Base-by-base conservation (phyloP, 768 basidiomycete genomes). In the Russula sp. region DNA sequence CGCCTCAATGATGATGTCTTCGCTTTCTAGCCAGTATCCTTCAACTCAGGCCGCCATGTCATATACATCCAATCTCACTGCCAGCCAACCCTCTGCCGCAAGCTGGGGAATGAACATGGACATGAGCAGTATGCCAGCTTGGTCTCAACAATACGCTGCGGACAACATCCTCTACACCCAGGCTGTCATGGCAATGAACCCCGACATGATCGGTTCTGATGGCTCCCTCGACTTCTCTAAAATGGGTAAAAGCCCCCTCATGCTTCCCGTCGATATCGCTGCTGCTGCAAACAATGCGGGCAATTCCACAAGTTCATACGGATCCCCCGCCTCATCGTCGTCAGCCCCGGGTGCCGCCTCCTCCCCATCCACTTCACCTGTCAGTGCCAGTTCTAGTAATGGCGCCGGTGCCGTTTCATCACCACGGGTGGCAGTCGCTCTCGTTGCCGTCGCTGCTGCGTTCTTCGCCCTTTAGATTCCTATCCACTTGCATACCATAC, bases 51-150 rank as follows among this genome's bases (percentile, higher is more conserved):
- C 84, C 5, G 86, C 85, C 74, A 75, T 77, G 69, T 72, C 81
- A 13, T 84, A 84, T 76, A 78, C 81, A 51, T 70, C 72, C 64
- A 79, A 76, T 64, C 62, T 76, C 69, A 87, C 86, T 38, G 66
- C 74, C n/a, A 76, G 76, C 73, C 85, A 80, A 72, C 53, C 72
- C 52, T 49, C 53, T 61, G 88, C 84, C 32, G 72, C 81, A 18
- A 75, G 67, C 49, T 90, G 89, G 89, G 89, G 88, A 63, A 72
- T 73, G 60, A 83, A 76, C 79, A 81, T 88, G 44, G 83, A 89
- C 74, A 75, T 90, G 70, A 72, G 75, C 42, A 48, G 65, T 50
- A 75, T 90, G 69, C 85, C 86, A 52, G 71, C 71, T 0, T 86
- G 83, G 85, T 74, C 85, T 6, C 79, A 83, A 62, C 65, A 72